Conservation (phyloP, 2,329 filamentous ascomycete genomes). For the Clarireedia hainanense region DNA sequence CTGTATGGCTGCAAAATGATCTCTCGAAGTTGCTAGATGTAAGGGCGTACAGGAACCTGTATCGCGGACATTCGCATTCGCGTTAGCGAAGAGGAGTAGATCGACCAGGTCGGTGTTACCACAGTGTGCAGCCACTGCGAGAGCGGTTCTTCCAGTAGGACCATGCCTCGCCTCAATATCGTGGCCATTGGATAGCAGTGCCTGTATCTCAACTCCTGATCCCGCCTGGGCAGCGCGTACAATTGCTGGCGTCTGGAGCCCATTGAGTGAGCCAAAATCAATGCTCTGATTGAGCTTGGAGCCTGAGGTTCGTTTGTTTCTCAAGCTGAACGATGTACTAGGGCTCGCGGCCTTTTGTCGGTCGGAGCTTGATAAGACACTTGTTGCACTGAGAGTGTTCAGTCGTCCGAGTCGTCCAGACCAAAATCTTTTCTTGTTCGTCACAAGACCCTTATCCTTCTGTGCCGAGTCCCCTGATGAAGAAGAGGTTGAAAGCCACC, state of each 20-base stretch:
- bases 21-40: background rate
- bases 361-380: background rate
- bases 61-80: background rate
- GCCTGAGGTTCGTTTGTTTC: background rate
- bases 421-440: background rate
- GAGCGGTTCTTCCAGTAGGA: background rate
- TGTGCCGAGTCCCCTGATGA: conserved; percentile 1
- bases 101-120: background rate
- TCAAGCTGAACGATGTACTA: background rate
- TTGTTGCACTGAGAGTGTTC: background rate
- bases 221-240: background rate
- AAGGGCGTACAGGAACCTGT: background rate
- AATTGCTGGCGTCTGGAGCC: background rate
- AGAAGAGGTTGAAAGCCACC: background rate
- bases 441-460: background rate
- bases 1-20: background rate
- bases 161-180: background rate
- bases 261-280: background rate
- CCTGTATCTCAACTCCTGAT: background rate
- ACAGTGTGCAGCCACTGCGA: background rate
- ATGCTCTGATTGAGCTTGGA: background rate
- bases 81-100: background rate
- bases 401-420: background rate
- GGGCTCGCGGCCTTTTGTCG: background rate
- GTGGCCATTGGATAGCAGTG: background rate